Evolutionary conservation across 129 eudicot species (phyloP), one percentile per base, ranked within the genome.

Genomic region (Silybum marianum): DNA sequence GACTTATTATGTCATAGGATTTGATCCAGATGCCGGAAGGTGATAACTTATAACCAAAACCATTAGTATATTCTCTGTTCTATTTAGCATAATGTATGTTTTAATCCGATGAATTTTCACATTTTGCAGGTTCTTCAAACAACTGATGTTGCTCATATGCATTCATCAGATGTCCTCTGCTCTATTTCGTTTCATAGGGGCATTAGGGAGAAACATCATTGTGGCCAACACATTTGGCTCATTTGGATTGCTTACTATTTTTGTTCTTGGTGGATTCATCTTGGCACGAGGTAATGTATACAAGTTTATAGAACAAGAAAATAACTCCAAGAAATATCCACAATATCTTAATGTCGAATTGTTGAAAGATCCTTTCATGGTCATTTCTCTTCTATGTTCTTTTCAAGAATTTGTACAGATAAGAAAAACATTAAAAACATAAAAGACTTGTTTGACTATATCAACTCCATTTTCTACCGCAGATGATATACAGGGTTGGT

Each of bases 181-280:
- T n/a, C 84, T 95, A 24, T 95, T 95, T 76, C 93, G 98, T 11
- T 82, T 91, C 79, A 87, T 90, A 76, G 99, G 86, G 13, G 93
- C 98, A 19, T 21, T 95, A 42, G 99, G 99, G 81, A 92, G 99
- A 85, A 86, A 84, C 78, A 74, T 90, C 78, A 91, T 92, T 70
- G 90, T 95, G 25, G 99, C 99, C 24, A 92, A 88, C 83, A 91
- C 95, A 76, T 92, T 89, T 86, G 99, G 97, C 11, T 89, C 99
- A 11, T 90, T 89, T 66, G 90, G 93, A 38, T 69, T 95, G 75
- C 95, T 95, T 60, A 83, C 90, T 67, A 87, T 95, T 66, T 82
- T 92, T 67, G 95, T 91, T 54, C 78, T 95, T 71, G 98, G 99
- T 75, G 99, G 99, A 90, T 95, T 92, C 84, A 85, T 95, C 76